Base-by-base conservation (phyloP, 192 early-diverging fungal genomes). In the Jimgerdemannia flammicorona region DNA sequence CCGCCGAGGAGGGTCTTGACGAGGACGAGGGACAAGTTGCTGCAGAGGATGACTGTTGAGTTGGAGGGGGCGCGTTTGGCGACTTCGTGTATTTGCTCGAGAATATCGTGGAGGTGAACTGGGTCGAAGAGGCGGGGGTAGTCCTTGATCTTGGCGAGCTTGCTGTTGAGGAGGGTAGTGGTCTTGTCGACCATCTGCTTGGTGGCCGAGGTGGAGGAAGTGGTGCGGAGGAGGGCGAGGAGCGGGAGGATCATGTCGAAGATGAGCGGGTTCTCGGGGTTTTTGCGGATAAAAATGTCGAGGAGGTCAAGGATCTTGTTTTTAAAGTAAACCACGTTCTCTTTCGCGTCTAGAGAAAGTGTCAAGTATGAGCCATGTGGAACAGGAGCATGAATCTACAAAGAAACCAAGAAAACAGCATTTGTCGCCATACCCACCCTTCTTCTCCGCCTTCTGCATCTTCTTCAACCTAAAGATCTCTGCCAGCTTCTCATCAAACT, bases 401-500 rank as follows among this genome's bases (percentile, higher is more conserved):
- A 29, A 29, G 29, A 29, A 29, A 3, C n/a, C 19, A 19, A n/a
- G 14, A 18, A 40, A 81, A 59, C 14, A 59, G 14, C 0, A 6
- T 2, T 59, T 59, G 49, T 59, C 14, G 14, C 6, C 10, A 4
- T 10, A 69, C 68, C 49, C 72, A 91, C 88, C 83, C 83, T 94
- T 95, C 75, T 91, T 89, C n/a, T 90, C 92, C 7, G 75, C 77
- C 86, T 95, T 96, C 64, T 89, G 83, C 70, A 91, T 81, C 86
- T 95, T 94, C 80, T 90, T 88, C 73, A 96, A 89, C 54, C 84
- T 85, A 81, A 99, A 99, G 70, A 99, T 95, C 77, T 97, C 97
- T 8, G 92, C 91, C 66, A 99, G 83, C 80, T 99, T 97, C 65
- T 91, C 90, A 81, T 99, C 97, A 84, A 95, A 97, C 49, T 83